These are phyloP conservation scores for Paulownia fortunei DNA, from an alignment of 257 asterid species.

Conservation along the genomic window DNA sequence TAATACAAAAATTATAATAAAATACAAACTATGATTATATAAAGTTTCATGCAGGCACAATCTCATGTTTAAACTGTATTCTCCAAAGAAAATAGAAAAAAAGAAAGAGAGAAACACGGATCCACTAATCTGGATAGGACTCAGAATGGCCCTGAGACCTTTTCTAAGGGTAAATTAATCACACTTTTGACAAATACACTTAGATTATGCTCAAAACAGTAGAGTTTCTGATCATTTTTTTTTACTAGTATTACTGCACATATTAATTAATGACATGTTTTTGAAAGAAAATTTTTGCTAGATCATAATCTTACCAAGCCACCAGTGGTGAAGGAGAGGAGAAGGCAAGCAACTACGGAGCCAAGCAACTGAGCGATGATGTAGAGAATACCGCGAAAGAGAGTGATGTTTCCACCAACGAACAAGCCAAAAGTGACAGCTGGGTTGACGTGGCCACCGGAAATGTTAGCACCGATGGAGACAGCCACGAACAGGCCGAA, in stretches of 20 bases:
- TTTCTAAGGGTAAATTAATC: no score
- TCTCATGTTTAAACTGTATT: not conserved
- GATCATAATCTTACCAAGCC: slow-evolving; percentile 40
- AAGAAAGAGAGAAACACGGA: not conserved
- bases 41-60: no score
- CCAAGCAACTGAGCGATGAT: slow-evolving; percentile 67
- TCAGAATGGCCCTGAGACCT: no score
- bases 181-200: no score
- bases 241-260: no score
- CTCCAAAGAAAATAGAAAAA: not conserved
- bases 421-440: slow-evolving; percentile 67
- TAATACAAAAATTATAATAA: no score
- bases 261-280: not conserved
- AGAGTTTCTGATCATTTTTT: not conserved
- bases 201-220: no score
- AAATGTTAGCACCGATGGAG: slow-evolving; percentile 58
- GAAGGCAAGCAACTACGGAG: slow-evolving; percentile 49
- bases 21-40: no score
- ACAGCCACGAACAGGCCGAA: slow-evolving; percentile 64
- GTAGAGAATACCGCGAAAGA: slow-evolving; percentile 59
- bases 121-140: not conserved
- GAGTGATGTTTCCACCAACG: slow-evolving; percentile 62
- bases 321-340: slow-evolving; percentile 53
- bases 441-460: slow-evolving; percentile 79
- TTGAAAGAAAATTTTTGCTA: no score